Base-by-base conservation (phyloP, 192 early-diverging fungal genomes). In the Coemansia sp. region DNA sequence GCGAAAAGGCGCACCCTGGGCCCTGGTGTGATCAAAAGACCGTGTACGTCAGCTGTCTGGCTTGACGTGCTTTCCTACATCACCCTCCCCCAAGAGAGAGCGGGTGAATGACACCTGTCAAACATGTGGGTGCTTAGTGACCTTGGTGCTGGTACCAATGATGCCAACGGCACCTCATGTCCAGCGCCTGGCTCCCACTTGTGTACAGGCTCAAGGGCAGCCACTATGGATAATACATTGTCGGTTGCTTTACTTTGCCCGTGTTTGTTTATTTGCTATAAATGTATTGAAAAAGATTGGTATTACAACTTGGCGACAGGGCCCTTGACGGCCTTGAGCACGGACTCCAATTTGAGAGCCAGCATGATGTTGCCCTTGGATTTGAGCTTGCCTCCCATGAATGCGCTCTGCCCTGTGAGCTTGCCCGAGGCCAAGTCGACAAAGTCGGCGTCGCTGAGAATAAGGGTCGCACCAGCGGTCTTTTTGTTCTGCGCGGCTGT, bases 311-410 rank as follows among this genome's bases (percentile, higher is more conserved):
- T 93, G 73, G 91, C 87, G 66, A 82, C 83, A 9, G 87, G 63
- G 22, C 71, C 73, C 69, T 84, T 80, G 66, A 81, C 75, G 65
- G 78, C 73, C 77, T 91, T 89, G 63, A 93, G 86, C 41, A 93
- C 88, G 33, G 76, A 66, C 75, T 92, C 88, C 13, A 93, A 85
- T 76, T 91, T 92, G 65, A 89, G 90, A 42, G 90, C 90, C 66
- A 93, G 74, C 87, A 89, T 90, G 71, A 91, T 85, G 64, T 91
- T 87, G 69, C 91, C 92, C 81, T 90, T 91, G 49, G 89, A 78
- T 85, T 97, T 97, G 74, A 94, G 87, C 84, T 97, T 97, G 55
- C 97, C 94, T 44, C 85, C 74, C 93, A 96, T 94, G 79, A 94
- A 97, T 40, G 93, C 89, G 79, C 93, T 93, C 89, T 97, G 96